Conservation (phyloP, 2,329 filamentous ascomycete species). For the Tolypocladium sp. region DNA sequence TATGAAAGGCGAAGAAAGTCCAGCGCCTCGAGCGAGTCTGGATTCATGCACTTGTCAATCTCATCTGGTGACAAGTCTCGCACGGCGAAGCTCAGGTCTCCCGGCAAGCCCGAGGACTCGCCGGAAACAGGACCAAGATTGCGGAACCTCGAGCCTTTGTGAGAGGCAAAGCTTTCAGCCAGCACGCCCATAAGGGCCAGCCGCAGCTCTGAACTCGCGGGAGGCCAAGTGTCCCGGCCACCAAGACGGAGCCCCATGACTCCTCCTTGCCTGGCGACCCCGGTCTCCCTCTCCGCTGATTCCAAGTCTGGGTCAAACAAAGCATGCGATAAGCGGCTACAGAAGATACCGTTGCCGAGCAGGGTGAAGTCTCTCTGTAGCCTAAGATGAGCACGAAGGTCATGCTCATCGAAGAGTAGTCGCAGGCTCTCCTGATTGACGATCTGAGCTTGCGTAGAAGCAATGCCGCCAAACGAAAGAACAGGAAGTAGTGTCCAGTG, state of each 20-base stretch:
- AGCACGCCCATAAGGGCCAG: slow-evolving; percentile 81
- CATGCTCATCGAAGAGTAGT: slow-evolving; percentile 67
- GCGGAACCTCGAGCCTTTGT: slow-evolving; percentile 9
- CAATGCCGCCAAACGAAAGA: slow-evolving; percentile 66
- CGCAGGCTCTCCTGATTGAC: slow-evolving; percentile 68
- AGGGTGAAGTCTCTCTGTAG: slow-evolving; percentile 76
- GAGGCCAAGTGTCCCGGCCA: slow-evolving; percentile 80
- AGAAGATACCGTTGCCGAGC: slow-evolving; percentile 76
- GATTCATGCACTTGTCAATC: slow-evolving; percentile 74
- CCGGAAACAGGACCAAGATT: slow-evolving; percentile 18
- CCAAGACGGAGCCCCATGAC: slow-evolving; percentile 77
- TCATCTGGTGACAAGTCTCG: slow-evolving; percentile 71
- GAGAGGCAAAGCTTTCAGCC: slow-evolving; percentile 56
- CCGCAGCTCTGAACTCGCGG: slow-evolving; percentile 86
- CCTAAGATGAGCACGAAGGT: slow-evolving; percentile 61
- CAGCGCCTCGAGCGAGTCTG: slow-evolving; percentile 75
- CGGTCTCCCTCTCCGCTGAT: slow-evolving; percentile 64
- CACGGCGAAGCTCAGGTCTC: slow-evolving; percentile 73
- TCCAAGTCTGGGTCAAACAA: slow-evolving; percentile 79
- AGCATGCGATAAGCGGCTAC: slow-evolving; percentile 68
- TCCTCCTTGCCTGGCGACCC: slow-evolving; percentile 58
- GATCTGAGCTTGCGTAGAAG: slow-evolving; percentile 64
- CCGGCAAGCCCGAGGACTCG: slow-evolving; percentile 42
- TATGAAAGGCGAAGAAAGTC: slow-evolving; percentile 89
- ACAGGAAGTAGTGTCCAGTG: slow-evolving; percentile 55